Base-by-base conservation (phyloP, 352 stramenopile species). In the Phytophthora pisi region DNA sequence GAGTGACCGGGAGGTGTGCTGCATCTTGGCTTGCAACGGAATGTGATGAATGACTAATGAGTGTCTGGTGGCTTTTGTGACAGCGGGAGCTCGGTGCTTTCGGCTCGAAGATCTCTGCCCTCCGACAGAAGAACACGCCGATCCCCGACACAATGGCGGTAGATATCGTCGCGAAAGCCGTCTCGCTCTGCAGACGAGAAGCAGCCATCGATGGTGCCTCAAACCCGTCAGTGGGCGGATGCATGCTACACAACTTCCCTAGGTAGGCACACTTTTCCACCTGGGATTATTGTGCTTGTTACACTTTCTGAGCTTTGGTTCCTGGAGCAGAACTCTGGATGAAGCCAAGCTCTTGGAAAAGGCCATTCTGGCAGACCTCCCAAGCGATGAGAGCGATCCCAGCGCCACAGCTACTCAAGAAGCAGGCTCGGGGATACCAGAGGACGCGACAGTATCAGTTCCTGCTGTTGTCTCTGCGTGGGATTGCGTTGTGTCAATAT, bases 311-410 rank as follows among this genome's bases (percentile, higher is more conserved):
- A 63, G 10, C 1, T 51, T 13, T 18, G 38, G 8, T 18, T 20
- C 3, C 56, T 60, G 30, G 0, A 13, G 28, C 42, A 88, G 79
- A 38, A 78, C 68, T 6, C 4, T 77, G 8, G 82, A 89, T 1
- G 80, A 91, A 65, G 75, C 75, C 8, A 89, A 86, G 24, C 65
- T 88, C 8, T 64, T 91, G 4, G 82, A 91, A 50, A 82, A 76
- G 28, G 36, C 63, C n/a, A 55, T 73, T 15, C 40, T 69, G 9
- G 50, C 54, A 46, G 59, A 66, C 15, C 38, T 73, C 30, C 43
- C 31, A 11, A 57, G 5, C 15, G 54, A 60, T 4, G 59, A 61
- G 34, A 43, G 28, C 7, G 50, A 66, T 42, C 6, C n/a, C 26
- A 64, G 16, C 3, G 26, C 16, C 24, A 2, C 23, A 59, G 13